Conservation (phyloP, 1,139 yeast genomes). For the Hanseniaspora gamundiae region DNA sequence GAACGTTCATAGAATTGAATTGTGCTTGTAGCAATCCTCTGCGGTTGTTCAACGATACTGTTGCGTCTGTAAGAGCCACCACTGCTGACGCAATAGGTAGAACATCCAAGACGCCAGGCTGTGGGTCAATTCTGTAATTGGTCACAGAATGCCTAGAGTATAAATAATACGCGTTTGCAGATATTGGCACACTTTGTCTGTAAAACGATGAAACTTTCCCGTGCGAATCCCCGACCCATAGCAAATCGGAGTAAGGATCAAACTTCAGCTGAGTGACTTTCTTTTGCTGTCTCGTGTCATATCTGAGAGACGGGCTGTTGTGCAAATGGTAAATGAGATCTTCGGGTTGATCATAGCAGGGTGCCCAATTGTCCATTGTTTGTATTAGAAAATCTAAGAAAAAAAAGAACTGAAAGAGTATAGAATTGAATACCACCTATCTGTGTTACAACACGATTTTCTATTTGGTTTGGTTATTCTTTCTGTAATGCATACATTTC, state of each 20-base stretch:
- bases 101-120: constrained; percentile 38
- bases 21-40: constrained; percentile 40
- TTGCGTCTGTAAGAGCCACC: constrained; percentile 37
- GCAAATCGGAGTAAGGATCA: constrained; percentile 58
- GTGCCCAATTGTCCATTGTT: constrained; percentile 26
- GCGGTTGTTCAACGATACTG: constrained; percentile 43
- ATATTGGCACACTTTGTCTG: constrained; percentile 27
- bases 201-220: constrained; percentile 39
- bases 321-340: constrained; percentile 20
- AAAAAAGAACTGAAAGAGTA: too few species aligned
- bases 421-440: too few species aligned
- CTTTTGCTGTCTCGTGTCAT: constrained; percentile 20
- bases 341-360: constrained; percentile 20
- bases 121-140: constrained; percentile 38
- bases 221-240: constrained; percentile 74
- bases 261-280: constrained; percentile 30
- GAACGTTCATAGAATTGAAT: constrained; percentile 26
- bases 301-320: constrained; percentile 21
- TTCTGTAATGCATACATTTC: too few species aligned
- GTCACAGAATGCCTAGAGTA: constrained; percentile 39
- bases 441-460: too few species aligned
- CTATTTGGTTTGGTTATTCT: too few species aligned
- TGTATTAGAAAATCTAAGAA: too few species aligned
- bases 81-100: background rate
- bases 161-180: constrained; percentile 14